Evolutionary conservation across 2,329 filamentous ascomycete genomes (phyloP).

Genomic region (Xylariales sp.): DNA sequence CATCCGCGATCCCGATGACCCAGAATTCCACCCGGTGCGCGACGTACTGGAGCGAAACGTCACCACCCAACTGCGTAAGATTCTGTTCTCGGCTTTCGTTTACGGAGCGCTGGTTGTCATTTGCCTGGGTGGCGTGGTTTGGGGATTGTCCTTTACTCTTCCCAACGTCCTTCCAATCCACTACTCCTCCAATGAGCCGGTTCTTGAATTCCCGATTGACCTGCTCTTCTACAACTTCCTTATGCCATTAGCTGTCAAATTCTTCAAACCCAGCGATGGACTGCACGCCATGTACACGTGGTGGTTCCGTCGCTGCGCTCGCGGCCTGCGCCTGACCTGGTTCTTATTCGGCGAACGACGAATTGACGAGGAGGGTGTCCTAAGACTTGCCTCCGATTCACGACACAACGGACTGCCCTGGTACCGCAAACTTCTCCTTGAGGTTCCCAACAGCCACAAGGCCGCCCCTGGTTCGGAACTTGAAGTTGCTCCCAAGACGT

Average conservation of each 20-base stretch:
- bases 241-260: constrained; percentile 80
- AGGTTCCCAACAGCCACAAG: constrained; percentile 32
- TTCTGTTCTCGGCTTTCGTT: constrained; percentile 90
- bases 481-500: constrained; percentile 53
- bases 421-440: constrained; percentile 42
- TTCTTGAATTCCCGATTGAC: constrained; percentile 91
- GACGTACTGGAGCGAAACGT: constrained; percentile 94
- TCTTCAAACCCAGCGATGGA: constrained; percentile 80
- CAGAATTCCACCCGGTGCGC: constrained; percentile 94
- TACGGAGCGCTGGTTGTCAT: constrained; percentile 91
- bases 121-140: constrained; percentile 92
- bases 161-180: constrained; percentile 79
- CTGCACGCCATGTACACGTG: constrained; percentile 85
- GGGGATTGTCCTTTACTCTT: constrained; percentile 70
- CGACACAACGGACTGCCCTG: constrained; percentile 26
- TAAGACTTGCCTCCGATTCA: constrained; percentile 39
- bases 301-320: constrained; percentile 91
- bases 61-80: constrained; percentile 89
- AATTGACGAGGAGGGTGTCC: constrained; percentile 74
- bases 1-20: constrained; percentile 95
- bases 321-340: constrained; percentile 75
- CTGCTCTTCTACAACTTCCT: constrained; percentile 95
- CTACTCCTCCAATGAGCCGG: constrained; percentile 88
- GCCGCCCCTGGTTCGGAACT: too few species aligned
- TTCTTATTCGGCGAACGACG: constrained; percentile 87